Evolutionary conservation across 2,329 filamentous ascomycete genomes (phyloP).

Genomic region (Verticillium isaacii): DNA sequence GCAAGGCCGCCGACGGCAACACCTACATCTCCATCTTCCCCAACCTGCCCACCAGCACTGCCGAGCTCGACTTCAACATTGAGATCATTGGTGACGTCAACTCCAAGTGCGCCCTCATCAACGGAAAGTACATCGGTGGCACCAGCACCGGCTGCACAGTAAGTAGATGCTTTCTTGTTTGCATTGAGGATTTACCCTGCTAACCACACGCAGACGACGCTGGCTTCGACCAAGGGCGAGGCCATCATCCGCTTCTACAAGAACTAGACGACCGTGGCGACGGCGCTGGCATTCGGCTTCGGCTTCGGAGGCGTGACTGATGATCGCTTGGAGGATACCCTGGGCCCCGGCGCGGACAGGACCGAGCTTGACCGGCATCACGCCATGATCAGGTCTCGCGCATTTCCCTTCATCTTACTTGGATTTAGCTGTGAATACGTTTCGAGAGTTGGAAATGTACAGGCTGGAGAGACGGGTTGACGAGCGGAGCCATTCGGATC

Average conservation of each 20-base stretch:
- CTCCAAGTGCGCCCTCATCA: conserved; percentile 58
- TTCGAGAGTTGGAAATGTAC: background rate
- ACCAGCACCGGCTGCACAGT: conserved; percentile 70
- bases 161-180: conserved; percentile 35
- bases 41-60: conserved; percentile 70
- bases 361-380: background rate
- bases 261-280: background rate
- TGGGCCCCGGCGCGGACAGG: background rate
- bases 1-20: conserved; percentile 55
- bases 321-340: background rate
- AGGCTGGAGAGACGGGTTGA: background rate
- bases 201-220: conserved; percentile 31
- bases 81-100: conserved; percentile 64
- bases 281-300: background rate
- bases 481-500: background rate
- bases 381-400: background rate
- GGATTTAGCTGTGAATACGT: background rate
- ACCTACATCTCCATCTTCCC: conserved; percentile 83
- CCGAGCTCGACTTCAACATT: conserved; percentile 72
- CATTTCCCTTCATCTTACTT: background rate
- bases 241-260: conserved; percentile 41
- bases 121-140: conserved; percentile 57
- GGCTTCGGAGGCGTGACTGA: background rate
- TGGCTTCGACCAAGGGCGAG: conserved; percentile 30
- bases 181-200: background rate